Evolutionary conservation across 805 yeast genomes (phyloP).

Genomic region (Lachancea sp.): DNA sequence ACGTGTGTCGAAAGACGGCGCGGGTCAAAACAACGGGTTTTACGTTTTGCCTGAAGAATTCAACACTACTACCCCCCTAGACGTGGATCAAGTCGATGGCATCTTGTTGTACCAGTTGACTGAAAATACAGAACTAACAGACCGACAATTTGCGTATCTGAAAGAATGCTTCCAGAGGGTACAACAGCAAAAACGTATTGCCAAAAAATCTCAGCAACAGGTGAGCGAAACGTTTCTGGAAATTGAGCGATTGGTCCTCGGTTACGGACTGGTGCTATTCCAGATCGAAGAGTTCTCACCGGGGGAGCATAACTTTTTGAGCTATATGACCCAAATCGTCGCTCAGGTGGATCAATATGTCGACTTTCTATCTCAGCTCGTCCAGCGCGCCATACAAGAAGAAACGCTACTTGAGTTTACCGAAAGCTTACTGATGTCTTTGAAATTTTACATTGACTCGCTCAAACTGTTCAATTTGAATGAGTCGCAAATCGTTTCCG

Average conservation of each 20-base stretch:
- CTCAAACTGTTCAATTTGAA: conserved; percentile 38
- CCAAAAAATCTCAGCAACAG: conserved; percentile 35
- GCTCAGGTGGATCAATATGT: conserved; percentile 25
- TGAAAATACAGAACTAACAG: conserved; percentile 23
- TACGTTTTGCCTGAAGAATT: conserved; percentile 11
- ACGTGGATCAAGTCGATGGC: conserved; percentile 23
- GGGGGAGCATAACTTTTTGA: conserved; percentile 15
- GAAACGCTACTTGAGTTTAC: conserved; percentile 58
- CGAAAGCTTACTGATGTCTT: conserved; percentile 39
- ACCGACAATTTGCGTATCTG: conserved; percentile 23
- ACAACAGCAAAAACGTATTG: conserved; percentile 37
- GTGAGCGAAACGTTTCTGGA: conserved; percentile 42
- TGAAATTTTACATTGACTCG: conserved; percentile 27
- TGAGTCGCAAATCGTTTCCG: conserved; percentile 43
- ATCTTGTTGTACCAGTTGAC: conserved; percentile 29
- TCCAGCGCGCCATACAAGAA: conserved; percentile 57
- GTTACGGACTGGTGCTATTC: conserved; percentile 62
- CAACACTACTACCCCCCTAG: conserved; percentile 12
- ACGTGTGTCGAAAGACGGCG: conserved; percentile 16
- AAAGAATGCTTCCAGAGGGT: conserved; percentile 27
- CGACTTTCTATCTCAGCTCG: conserved; percentile 51
- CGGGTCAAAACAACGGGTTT: conserved; percentile 7
- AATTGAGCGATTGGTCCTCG: conserved; percentile 35
- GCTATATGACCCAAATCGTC: conserved; percentile 28
- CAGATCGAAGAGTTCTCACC: conserved; percentile 52